Evolutionary conservation across 345 rosid genomes (phyloP), one percentile per base, ranked within the genome.

Genomic region (Anacardium occidentale): DNA sequence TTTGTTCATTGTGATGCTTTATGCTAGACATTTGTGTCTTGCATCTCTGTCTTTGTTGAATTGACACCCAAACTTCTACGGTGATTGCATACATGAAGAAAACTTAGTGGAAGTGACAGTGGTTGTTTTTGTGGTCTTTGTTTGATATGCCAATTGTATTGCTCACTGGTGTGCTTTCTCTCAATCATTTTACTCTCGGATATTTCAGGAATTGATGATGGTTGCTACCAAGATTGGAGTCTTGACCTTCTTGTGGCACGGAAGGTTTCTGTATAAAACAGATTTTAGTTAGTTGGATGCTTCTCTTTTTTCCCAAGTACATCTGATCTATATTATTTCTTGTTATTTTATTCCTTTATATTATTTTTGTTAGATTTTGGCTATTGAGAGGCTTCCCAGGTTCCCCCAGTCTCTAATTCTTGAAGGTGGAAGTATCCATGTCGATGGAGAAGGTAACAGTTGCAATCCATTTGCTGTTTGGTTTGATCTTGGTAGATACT

Each of bases 341-440:
- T 53, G 44, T n/a, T 58, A 29, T 9, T 50, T 83, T 44, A 70
- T 56, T 51, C 58, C 66, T 73, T 47, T 72, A n/a, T n/a, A n/a
- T 70, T 26, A 11, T 12, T n/a, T 4, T 32, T 78, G 52, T 70
- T 71, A 95, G 99, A 92, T 95, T 79, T 83, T 95, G 67, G 77
- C 59, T 77, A 68, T 78, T 75, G 97, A 95, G 84, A 87, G 83
- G 75, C 73, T 86, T 71, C 96, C 97, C 9, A 85, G 93, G 57
- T 91, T 95, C 81, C 75, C 80, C 10, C 86, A 92, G 18, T 66
- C 83, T 12, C 85, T 95, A 79, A 77, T 92, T 78, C 99, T 92
- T 77, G 99, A 95, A 92, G 99, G 98, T 62, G 99, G 99, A 82
- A 92, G 99, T 85, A 95, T 95, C 79, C 98, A 95, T 74, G 99